Percentiles rank a stretch among this genome's conserved stretches.
Evolutionary conservation across 306 rosid genomes (phyloP).

Genomic region (Luffa acutangula): DNA sequence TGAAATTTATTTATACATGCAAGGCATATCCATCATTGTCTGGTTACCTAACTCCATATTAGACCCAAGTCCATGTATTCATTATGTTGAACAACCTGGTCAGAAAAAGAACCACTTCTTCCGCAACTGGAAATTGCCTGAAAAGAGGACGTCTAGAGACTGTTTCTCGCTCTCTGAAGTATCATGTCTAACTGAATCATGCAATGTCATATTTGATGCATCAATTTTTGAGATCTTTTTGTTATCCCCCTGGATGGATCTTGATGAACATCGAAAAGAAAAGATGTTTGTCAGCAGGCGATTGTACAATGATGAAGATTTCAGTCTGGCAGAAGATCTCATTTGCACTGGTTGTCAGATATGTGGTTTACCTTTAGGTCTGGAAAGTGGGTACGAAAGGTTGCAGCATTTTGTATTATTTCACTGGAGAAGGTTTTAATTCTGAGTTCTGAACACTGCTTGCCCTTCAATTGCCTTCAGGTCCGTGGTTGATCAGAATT

Average conservation of each 20-base stretch:
- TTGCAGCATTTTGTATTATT: neutral
- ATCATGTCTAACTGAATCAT: conserved; percentile 27
- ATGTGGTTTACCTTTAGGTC: conserved; percentile 61
- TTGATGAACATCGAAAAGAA: conserved; percentile 32
- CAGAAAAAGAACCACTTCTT: conserved; percentile 21
- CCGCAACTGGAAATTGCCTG: conserved; percentile 57
- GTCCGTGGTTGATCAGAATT: conserved; percentile 21
- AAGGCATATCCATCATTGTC: neutral
- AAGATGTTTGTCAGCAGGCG: conserved; percentile 54
- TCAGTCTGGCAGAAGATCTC: conserved; percentile 43
- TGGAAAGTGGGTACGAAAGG: conserved; percentile 23
- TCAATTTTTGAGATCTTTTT: conserved; percentile 58
- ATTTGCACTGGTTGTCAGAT: conserved; percentile 73
- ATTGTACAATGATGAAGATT: conserved; percentile 25
- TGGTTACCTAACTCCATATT: neutral
- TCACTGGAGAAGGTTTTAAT: neutral
- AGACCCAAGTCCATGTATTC: neutral
- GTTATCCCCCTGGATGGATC: neutral
- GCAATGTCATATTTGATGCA: conserved; percentile 45
- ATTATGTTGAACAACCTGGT: neutral
- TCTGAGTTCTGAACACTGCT: neutral
- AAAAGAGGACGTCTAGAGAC: conserved; percentile 30
- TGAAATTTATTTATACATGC: neutral
- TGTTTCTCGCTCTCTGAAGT: conserved; percentile 44
- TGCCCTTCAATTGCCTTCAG: conserved; percentile 15